Base-by-base conservation (phyloP, 2,329 filamentous ascomycete genomes). In the Penicillium sp. region DNA sequence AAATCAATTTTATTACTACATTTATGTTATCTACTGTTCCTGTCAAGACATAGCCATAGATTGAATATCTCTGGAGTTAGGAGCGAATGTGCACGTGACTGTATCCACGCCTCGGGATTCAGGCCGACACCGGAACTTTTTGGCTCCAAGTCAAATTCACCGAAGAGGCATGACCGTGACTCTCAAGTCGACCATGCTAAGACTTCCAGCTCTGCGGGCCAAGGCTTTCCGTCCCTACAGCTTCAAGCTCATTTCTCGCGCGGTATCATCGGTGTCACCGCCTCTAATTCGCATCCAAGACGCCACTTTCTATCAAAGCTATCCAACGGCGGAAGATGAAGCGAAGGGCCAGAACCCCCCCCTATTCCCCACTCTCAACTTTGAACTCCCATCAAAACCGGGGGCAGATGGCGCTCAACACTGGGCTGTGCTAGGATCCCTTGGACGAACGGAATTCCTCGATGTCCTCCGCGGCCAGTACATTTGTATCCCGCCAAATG, bases 361-460 rank as follows among this genome's bases (percentile, higher is more conserved):
- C 5, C 80, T 97, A 4, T 97, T 96, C 73, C 82, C 85, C 4
- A 81, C 88, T 58, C 75, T 97, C 67, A 87, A 77, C 59, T 91
- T 97, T 72, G 84, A 85, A 45, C 79, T 98, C 0, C 86, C 90
- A 0, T 88, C 89, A 5, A 64, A 64, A 13, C 50, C 65, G 46
- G 47, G 61, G 3, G 41, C 63, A 3, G 19, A 74, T 3, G 75
- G 67, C 4, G 64, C 78, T 15, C 85, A 90, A 67, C 87, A 92
- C 74, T 98, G 93, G 93, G 91, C 91, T 45, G 83, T 99, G 45
- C 83, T 98, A 29, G 93, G 92, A 0, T 88, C 92, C 0, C 86
- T 89, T 1, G 91, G 91, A 0, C 91, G 94, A 74, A 96, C 93
- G 0, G 90, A 90, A 0, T 89, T 99, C 60, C 83, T 98, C 3